Evolutionary conservation across 2,329 filamentous ascomycete genomes (phyloP).

Genomic region (Aspergillus floridensis): DNA sequence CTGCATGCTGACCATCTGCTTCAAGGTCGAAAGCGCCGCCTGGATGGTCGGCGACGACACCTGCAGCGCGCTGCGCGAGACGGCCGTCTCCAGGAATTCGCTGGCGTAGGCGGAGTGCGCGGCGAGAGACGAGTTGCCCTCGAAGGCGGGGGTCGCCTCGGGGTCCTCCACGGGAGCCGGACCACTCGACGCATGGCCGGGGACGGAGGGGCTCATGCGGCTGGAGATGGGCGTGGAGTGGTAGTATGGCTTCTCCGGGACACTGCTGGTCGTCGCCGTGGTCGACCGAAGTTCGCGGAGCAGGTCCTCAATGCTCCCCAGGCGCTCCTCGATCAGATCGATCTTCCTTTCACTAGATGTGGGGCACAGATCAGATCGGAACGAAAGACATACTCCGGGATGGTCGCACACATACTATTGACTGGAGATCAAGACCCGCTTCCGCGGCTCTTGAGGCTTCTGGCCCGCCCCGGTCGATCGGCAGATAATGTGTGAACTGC

Average conservation of each 20-base stretch:
- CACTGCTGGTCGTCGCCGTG: conserved; percentile 8
- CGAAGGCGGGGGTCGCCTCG: conserved; percentile 38
- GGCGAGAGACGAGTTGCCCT: conserved; percentile 50
- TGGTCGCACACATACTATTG: conserved; percentile 36
- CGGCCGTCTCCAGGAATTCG: conserved; percentile 43
- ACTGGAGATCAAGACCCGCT: conserved; percentile 42
- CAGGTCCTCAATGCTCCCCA: conserved; percentile 48
- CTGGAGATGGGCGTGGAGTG: conserved; percentile 16
- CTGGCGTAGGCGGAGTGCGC: conserved; percentile 50
- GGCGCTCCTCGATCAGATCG: conserved; percentile 51
- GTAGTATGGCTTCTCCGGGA: conserved; percentile 4
- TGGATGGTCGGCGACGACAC: conserved; percentile 39
- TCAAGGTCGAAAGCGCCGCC: conserved; percentile 38
- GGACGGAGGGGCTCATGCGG: conserved; percentile 10
- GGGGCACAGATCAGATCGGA: background rate
- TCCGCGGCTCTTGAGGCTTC: conserved; percentile 35
- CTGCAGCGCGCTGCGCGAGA: conserved; percentile 34
- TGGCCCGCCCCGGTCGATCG: conserved; percentile 39
- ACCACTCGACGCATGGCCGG: conserved; percentile 18
- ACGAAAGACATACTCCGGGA: conserved; percentile 5
- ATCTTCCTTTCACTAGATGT: conserved; percentile 51
- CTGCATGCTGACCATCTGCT: conserved; percentile 40
- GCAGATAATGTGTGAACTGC: conserved; percentile 36
- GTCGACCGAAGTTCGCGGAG: conserved; percentile 24
- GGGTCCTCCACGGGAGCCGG: conserved; percentile 28